Evolutionary conservation across 2,329 filamentous ascomycete genomes (phyloP), one percentile per base, ranked within the genome.

Genomic region (Fusarium globosum): DNA sequence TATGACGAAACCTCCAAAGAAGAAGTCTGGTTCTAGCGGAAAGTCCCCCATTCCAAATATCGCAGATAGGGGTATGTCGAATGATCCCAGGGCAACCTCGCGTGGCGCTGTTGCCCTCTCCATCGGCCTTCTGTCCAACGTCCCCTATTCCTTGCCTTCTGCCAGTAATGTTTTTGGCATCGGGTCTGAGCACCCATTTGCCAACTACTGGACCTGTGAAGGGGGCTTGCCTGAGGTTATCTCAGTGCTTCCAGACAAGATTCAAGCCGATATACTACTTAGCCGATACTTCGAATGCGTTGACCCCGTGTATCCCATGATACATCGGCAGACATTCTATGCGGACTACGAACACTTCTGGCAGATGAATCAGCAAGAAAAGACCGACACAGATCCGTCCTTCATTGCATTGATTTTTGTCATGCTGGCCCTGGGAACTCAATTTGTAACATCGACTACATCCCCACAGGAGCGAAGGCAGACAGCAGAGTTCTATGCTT

Each of bases 131-230:
- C 85, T 95, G 51, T 94, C 92, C 57, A 91, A 94, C 77, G 88
- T 94, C 6, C 92, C 93, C 1, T 93, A 92, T 78, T 92, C 92
- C 1, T 86, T 89, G 46, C 89, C 91, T 15, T 90, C 90, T 12
- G 91, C 91, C 4, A 93, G 91, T 62, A 94, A 94, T 73, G 92
- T 95, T 62, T 95, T 95, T 79, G 93, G 93, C n/a, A 90, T 94
- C 71, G 93, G 92, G 20, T 91, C 91, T 2, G 92, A 94, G 78
- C 92, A 94, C 78, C 93, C 92, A 0, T 95, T 95, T 79, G 91
- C 92, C 77, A 95, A 95, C 79, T 95, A 95, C 81, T 96, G 93
- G 93, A 95, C 93, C 6, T 94, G 91, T 77, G 88, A 91, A 69
- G 93, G 93, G 53, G 93, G 93, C 1, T 83, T 96, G 23, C 86